These are phyloP conservation scores for Nigrospora oryzae DNA, from an alignment of 2,329 filamentous ascomycete species.

Conservation along the genomic window DNA sequence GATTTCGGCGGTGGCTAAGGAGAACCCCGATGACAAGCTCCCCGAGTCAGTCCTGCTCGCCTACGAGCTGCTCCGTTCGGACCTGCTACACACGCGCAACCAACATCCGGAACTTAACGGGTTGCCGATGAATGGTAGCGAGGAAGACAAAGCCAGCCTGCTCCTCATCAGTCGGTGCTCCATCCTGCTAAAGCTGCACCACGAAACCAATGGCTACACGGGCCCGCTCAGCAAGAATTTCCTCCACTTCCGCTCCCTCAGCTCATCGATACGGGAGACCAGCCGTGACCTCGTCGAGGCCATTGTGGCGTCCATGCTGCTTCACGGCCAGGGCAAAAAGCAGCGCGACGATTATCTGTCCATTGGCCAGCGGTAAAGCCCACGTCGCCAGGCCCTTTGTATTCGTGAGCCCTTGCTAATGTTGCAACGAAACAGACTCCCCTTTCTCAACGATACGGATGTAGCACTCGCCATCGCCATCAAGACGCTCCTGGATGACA, in stretches of 20 bases:
- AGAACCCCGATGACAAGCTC: constrained; percentile 37
- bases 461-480: constrained; percentile 72
- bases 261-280: constrained; percentile 68
- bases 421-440: constrained; percentile 37
- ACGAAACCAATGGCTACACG: constrained; percentile 83
- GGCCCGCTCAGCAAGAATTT: constrained; percentile 88
- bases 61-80: constrained; percentile 75
- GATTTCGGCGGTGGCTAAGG: constrained; percentile 45
- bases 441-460: constrained; percentile 62
- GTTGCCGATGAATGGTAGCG: constrained; percentile 46
- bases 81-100: constrained; percentile 65
- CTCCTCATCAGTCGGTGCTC: constrained; percentile 81
- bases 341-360: constrained; percentile 57
- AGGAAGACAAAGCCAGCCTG: constrained; percentile 69
- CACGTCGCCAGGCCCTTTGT: background rate
- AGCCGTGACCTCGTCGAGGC: constrained; percentile 81
- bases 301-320: constrained; percentile 68
- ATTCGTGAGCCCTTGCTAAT: constrained; percentile 1
- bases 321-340: constrained; percentile 71
- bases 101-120: constrained; percentile 46
- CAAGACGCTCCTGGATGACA: constrained; percentile 70
- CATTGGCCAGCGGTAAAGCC: constrained; percentile 62
- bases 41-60: constrained; percentile 77
- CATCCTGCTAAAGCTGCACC: constrained; percentile 72
- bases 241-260: constrained; percentile 76